These are phyloP conservation scores for Nakazawaea molendinolei DNA, from an alignment of 805 yeast genomes.

Conservation along the genomic window DNA sequence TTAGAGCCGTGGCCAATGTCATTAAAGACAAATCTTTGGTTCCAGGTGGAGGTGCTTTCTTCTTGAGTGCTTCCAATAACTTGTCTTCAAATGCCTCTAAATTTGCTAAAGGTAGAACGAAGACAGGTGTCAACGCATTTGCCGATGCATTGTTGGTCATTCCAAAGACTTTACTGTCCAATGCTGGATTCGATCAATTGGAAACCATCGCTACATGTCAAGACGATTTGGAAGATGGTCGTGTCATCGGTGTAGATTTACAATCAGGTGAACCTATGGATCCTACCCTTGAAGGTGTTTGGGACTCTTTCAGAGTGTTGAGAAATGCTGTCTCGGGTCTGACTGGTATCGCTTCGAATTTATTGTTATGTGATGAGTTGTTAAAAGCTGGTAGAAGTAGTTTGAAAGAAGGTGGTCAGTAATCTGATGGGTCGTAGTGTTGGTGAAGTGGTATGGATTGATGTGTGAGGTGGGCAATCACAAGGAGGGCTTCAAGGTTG, in stretches of 20 bases:
- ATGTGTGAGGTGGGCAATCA: too few relatives aligned
- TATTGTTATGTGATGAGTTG: constrained; percentile 90
- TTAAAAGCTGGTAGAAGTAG: constrained; percentile 96
- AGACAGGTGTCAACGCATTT: constrained; percentile 89
- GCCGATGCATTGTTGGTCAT: constrained; percentile 86
- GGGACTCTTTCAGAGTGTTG: constrained; percentile 93
- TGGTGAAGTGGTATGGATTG: too few relatives aligned
- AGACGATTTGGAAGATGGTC: constrained; percentile 78
- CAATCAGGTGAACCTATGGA: constrained; percentile 93
- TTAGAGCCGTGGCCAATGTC: constrained; percentile 90
- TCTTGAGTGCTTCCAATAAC: constrained; percentile 71
- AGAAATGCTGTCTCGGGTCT: constrained; percentile 92
- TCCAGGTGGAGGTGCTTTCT: constrained; percentile 98
- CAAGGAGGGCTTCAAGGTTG: too few relatives aligned
- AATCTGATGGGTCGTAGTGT: too few relatives aligned
- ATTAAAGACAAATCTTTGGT: constrained; percentile 77
- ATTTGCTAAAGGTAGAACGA: constrained; percentile 72
- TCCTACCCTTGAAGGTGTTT: constrained; percentile 88
- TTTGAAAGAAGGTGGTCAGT: constrained; percentile 50
- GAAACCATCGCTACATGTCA: constrained; percentile 86
- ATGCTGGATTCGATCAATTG: constrained; percentile 90
- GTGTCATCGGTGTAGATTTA: constrained; percentile 85
- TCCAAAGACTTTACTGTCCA: constrained; percentile 88
- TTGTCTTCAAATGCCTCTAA: constrained; percentile 46
- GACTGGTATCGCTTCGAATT: constrained; percentile 87